A percentile compares a stretch with the other conserved stretches of the same genome.
Conservation (phyloP, 2,329 filamentous ascomycete species). For the Sodiomyces alkalinus region DNA sequence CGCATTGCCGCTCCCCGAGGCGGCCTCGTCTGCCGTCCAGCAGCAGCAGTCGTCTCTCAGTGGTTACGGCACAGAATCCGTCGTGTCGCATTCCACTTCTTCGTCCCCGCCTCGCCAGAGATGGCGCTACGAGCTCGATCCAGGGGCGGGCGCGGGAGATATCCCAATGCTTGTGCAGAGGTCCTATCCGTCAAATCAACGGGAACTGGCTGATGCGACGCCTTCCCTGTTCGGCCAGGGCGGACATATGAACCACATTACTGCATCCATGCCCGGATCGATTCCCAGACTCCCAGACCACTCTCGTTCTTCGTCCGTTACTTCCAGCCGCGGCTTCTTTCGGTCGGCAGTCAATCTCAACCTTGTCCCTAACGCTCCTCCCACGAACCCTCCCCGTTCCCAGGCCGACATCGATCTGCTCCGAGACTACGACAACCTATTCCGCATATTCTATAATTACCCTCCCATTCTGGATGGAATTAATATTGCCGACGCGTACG, state of each 20-base stretch:
- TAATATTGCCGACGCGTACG: slow-evolving; percentile 84
- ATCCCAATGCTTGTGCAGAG: slow-evolving; percentile 81
- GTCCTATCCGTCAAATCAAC: no score
- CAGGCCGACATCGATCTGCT: slow-evolving; percentile 60
- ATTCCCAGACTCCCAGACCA: slow-evolving; percentile 47
- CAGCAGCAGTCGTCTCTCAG: no score
- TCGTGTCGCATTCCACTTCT: slow-evolving; percentile 6
- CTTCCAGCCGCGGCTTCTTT: slow-evolving; percentile 48
- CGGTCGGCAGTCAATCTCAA: slow-evolving; percentile 73
- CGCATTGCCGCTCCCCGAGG: slow-evolving; percentile 17
- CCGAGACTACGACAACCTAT: slow-evolving; percentile 89
- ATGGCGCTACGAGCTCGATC: slow-evolving; percentile 84
- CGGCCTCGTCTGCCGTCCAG: slow-evolving; percentile 11
- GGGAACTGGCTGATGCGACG: no score
- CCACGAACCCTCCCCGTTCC: slow-evolving; percentile 25
- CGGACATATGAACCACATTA: slow-evolving; percentile 1
- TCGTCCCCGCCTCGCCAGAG: slow-evolving; percentile 30
- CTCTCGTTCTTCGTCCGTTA: slow-evolving; percentile 35
- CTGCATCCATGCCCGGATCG: slow-evolving; percentile 7
- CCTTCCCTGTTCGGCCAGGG: slow-evolving; percentile 41
- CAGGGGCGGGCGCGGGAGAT: slow-evolving; percentile 55
- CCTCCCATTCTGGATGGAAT: slow-evolving; percentile 65
- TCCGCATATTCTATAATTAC: slow-evolving; percentile 93
- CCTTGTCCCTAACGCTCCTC: slow-evolving; percentile 26
- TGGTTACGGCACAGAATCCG: no score